phyloP scores from a whole-genome alignment of 129 eudicot genomes.

The Logfia minima region DNA sequence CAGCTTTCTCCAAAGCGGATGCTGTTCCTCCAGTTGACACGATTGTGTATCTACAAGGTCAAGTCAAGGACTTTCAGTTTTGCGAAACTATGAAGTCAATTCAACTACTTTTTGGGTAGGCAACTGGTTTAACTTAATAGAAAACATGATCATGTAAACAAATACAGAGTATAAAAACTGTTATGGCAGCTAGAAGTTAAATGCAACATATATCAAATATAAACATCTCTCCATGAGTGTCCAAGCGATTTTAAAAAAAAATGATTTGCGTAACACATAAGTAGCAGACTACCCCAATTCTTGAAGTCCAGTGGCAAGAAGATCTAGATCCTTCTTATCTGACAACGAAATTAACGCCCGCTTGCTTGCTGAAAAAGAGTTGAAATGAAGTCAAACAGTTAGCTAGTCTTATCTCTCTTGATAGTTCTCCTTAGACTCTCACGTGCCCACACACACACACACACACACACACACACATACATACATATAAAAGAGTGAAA shows the following conservation, averaged over 20 bases:
- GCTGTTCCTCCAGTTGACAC: constrained; percentile 99
- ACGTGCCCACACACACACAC: too few species aligned
- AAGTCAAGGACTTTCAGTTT: constrained; percentile 5
- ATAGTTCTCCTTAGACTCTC: constrained; percentile 11
- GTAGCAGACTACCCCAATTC: constrained; percentile 63
- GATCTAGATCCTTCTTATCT: constrained; percentile 72
- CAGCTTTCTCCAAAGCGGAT: constrained; percentile 71
- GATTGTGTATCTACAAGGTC: constrained; percentile 60
- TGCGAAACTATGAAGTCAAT: background rate
- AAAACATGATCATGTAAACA: background rate
- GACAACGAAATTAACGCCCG: constrained; percentile 85
- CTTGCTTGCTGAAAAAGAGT: constrained; percentile 54
- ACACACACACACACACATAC: too few species aligned
- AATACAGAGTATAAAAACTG: background rate
- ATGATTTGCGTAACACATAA: background rate
- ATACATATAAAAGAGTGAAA: background rate
- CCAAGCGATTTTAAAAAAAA: background rate
- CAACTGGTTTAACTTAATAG: background rate
- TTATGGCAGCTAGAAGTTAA: background rate
- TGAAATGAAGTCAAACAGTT: background rate
- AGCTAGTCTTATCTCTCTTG: background rate
- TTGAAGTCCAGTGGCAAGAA: constrained; percentile 84
- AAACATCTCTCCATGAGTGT: background rate
- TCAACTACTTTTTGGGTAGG: background rate
- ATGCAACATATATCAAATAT: background rate